Base-by-base conservation (phyloP, 768 basidiomycete species). In the Steccherinum ochraceum region DNA sequence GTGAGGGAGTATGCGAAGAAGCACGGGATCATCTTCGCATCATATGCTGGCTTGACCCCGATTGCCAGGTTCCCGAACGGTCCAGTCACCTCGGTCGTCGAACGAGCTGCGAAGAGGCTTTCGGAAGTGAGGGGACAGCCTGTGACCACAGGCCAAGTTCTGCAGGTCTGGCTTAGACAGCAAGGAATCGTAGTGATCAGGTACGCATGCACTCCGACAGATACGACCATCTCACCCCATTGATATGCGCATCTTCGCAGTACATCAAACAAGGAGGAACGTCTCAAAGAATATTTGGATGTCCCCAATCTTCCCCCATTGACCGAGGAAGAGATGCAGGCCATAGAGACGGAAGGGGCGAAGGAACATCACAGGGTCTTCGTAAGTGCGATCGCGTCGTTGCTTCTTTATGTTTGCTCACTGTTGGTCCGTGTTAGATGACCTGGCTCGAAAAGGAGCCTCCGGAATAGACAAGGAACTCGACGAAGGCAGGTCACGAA, bases 281-380 rank as follows among this genome's bases (percentile, higher is more conserved):
- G 78, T 5, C 60, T 81, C 12, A 62, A 70, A 52, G 72, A 77
- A 46, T 80, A 80, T 58, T 59, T 80, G 45, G 70, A 65, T 5
- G 70, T 72, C 7, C 69, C 67, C 5, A 69, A 72, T 49, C 65
- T 80, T 5, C 68, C 71, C 45, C 56, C 54, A 12, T 56, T 69
- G 40, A 64, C 61, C 1, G 56, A 52, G 1, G 60, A 58, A 16
- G 66, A 69, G 41, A 59, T 66, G 1, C 39, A 56, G 24, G 54
- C 26, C 7, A 67, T 69, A 35, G 64, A 61, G 39, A 57, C 58
- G 12, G 61, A 56, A 3, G 67, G 67, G 5, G 55, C 61, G 12
- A 58, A 61, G 50, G 57, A 57, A 18, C 57, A 67, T 30, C 65
- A 63, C 49, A 60, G 67, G 21, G 56, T 46, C 3, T 68, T 65